Percentiles rank a stretch among this genome's conserved stretches.
phyloP scores from a whole-genome alignment of 441 rosid species.

The Populus hybrid region DNA sequence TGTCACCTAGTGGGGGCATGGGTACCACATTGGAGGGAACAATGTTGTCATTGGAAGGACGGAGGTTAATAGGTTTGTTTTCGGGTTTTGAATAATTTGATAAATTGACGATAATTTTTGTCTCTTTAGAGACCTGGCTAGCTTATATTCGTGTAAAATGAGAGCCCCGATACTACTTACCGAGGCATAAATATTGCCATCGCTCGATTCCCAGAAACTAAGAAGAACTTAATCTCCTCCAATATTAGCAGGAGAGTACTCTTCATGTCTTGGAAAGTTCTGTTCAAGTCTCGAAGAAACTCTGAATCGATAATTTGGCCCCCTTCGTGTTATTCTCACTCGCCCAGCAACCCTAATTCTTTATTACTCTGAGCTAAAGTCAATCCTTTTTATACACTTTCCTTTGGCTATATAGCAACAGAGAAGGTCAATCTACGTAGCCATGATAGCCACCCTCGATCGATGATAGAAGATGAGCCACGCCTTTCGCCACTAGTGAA shows the following conservation, averaged over 20 bases:
- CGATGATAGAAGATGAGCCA: constrained; percentile 29
- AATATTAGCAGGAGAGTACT: neutral
- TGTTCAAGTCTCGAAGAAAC: neutral
- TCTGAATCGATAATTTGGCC: neutral
- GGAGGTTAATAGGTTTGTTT: neutral
- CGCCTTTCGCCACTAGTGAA: constrained; percentile 24
- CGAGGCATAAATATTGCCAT: no score
- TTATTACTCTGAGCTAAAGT: neutral
- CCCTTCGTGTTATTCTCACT: constrained; percentile 13
- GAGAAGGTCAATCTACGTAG: constrained; percentile 17
- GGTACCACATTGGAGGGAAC: constrained; percentile 38
- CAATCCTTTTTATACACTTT: neutral
- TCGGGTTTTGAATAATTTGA: constrained; percentile 4
- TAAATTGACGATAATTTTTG: constrained; percentile 3
- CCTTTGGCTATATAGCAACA: neutral
- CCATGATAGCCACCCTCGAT: constrained; percentile 14
- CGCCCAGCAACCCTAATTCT: neutral
- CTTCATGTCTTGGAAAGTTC: neutral
- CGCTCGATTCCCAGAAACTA: no score
- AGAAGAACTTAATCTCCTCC: neutral
- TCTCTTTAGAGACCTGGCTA: neutral
- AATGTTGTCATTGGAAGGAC: constrained; percentile 17
- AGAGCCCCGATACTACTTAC: no score
- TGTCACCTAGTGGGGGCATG: constrained; percentile 16
- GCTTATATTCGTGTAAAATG: neutral